A percentile compares a stretch with the other conserved stretches of the same genome.
Evolutionary conservation across 2,329 filamentous ascomycete species (phyloP).

Genomic region (Cercospora sp.): DNA sequence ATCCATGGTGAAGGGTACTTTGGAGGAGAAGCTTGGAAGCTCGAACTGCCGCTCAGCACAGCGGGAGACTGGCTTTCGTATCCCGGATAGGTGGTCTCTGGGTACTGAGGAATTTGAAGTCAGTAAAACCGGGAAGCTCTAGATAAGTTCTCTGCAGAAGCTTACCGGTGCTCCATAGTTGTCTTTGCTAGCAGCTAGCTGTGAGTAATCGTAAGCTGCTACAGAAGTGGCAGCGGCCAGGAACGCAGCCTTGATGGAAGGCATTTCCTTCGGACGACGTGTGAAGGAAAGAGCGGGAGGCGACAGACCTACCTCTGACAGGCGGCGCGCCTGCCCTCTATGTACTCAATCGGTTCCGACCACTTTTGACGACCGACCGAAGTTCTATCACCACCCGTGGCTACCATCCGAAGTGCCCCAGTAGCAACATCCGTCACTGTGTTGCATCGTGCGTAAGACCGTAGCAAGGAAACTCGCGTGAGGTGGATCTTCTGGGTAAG

Average conservation of each 20-base stretch:
- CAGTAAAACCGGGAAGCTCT: neutral
- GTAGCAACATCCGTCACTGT: neutral
- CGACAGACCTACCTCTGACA: neutral
- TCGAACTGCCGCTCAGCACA: conserved; percentile 28
- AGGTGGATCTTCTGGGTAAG: neutral
- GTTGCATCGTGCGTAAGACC: conserved; percentile 1
- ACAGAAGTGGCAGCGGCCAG: conserved; percentile 17
- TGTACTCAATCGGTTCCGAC: neutral
- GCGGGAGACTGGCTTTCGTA: conserved; percentile 31
- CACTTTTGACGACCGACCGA: neutral
- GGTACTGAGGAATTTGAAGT: conserved; percentile 13
- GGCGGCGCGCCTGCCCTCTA: neutral
- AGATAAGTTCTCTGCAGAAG: too few species aligned
- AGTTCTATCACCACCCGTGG: neutral
- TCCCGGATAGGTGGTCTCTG: conserved; percentile 34
- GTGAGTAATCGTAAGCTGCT: conserved; percentile 25
- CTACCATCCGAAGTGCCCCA: neutral
- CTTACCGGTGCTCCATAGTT: conserved; percentile 28
- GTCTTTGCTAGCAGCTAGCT: conserved; percentile 24
- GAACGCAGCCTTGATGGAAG: conserved; percentile 19
- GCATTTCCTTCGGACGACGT: conserved; percentile 11
- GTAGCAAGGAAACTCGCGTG: neutral
- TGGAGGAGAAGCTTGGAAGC: conserved; percentile 31
- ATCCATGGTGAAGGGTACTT: conserved; percentile 36
- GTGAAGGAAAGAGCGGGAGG: neutral